These are phyloP conservation scores for Aspergillus wentii DNA, from an alignment of 495 filamentous ascomycete species.

Conservation along the genomic window DNA sequence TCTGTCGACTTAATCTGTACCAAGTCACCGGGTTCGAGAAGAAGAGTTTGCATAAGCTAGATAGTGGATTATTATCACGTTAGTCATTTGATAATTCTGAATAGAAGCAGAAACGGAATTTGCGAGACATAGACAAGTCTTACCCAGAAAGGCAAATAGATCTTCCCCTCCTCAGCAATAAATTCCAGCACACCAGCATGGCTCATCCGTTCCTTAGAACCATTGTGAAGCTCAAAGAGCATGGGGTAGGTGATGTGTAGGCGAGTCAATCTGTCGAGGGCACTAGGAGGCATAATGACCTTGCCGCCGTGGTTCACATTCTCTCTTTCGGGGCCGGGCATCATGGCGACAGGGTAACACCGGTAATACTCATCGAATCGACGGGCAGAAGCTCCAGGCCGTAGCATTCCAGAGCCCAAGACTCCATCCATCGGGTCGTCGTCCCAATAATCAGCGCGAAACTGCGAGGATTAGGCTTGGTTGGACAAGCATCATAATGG, in stretches of 20 bases:
- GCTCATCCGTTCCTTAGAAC: slow-evolving; percentile 67
- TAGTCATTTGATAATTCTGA: too few species aligned
- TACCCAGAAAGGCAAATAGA: slow-evolving; percentile 95
- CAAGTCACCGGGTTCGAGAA: slow-evolving; percentile 85
- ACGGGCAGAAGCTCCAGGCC: slow-evolving; percentile 36
- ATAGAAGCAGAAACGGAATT: neutral
- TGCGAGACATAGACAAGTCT: slow-evolving; percentile 14
- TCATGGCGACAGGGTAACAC: slow-evolving; percentile 90
- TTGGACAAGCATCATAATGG: slow-evolving; percentile 1
- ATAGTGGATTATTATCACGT: slow-evolving; percentile 1
- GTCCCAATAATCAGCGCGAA: slow-evolving; percentile 49
- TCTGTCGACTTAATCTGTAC: slow-evolving; percentile 93
- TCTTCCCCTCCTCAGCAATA: slow-evolving; percentile 93
- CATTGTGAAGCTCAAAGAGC: slow-evolving; percentile 91
- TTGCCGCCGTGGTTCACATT: slow-evolving; percentile 95
- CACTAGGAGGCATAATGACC: slow-evolving; percentile 91
- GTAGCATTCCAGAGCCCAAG: slow-evolving; percentile 36
- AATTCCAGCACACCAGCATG: slow-evolving; percentile 97
- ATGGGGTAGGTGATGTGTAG: slow-evolving; percentile 98
- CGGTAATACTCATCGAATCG: slow-evolving; percentile 98
- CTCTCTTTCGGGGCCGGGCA: slow-evolving; percentile 85
- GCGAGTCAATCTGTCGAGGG: slow-evolving; percentile 89
- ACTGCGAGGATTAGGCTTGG: slow-evolving; percentile 30
- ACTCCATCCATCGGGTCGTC: slow-evolving; percentile 54
- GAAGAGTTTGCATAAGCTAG: slow-evolving; percentile 90